phyloP scores from a whole-genome alignment of 2,329 filamentous ascomycete species.

The Elsinoe fawcettii region DNA sequence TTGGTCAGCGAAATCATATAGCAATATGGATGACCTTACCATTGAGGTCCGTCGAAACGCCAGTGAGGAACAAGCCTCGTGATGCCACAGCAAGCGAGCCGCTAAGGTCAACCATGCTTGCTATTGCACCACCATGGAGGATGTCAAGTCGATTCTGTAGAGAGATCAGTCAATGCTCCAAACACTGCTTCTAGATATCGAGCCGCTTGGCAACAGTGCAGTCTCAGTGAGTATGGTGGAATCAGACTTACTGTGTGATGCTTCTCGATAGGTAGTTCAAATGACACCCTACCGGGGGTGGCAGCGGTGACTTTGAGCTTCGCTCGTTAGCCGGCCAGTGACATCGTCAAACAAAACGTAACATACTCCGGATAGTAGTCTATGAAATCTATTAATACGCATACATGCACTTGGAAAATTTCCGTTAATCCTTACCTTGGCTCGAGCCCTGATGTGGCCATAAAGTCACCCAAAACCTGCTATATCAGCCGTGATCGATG shows the following conservation, averaged over 20 bases:
- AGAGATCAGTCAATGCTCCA: background rate
- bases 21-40: conserved; percentile 30
- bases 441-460: conserved; percentile 14
- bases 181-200: too few species aligned
- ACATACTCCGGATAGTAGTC: conserved; percentile 12
- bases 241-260: conserved; percentile 59
- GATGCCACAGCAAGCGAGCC: conserved; percentile 60
- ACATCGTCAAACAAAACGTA: background rate
- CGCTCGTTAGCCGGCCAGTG: background rate
- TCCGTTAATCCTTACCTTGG: background rate
- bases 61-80: conserved; percentile 56
- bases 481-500: background rate
- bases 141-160: conserved; percentile 67
- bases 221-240: too few species aligned
- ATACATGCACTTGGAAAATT: background rate
- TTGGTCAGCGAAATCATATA: background rate
- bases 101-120: conserved; percentile 63
- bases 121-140: conserved; percentile 71
- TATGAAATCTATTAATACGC: conserved; percentile 6
- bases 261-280: conserved; percentile 66
- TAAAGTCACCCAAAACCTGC: conserved; percentile 12
- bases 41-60: conserved; percentile 59
- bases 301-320: conserved; percentile 63
- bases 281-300: conserved; percentile 59
- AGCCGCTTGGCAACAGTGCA: too few species aligned